These are phyloP conservation scores for Pontederia crassipes DNA, from an alignment of 176 grass and related monocot genomes.

Conservation along the genomic window DNA sequence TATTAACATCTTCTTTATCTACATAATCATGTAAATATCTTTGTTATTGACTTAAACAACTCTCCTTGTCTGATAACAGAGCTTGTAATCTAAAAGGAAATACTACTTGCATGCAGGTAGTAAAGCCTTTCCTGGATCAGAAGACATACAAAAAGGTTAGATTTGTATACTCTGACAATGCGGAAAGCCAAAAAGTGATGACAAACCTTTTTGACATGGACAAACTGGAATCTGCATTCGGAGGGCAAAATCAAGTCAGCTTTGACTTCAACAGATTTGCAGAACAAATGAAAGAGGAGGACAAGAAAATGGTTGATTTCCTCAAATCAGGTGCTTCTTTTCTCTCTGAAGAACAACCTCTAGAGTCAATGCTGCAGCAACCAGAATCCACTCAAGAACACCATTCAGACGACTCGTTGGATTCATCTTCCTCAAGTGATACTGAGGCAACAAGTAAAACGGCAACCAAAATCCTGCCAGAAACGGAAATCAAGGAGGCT, in stretches of 20 bases:
- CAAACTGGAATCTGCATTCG: conserved; percentile 51
- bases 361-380: conserved; percentile 14
- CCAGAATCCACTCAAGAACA: conserved; percentile 13
- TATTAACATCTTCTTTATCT: too few relatives aligned
- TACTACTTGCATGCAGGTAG: conserved; percentile 31
- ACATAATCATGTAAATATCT: too few relatives aligned
- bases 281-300: conserved; percentile 47
- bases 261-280: conserved; percentile 56
- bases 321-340: conserved; percentile 4
- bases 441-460: conserved; percentile 24
- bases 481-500: not conserved
- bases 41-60: too few relatives aligned
- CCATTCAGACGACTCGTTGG: conserved; percentile 33
- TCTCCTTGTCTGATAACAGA: too few relatives aligned
- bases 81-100: too few relatives aligned
- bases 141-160: conserved; percentile 70
- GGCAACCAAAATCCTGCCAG: not conserved
- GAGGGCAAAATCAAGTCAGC: conserved; percentile 38
- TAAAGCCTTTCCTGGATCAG: conserved; percentile 67
- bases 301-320: conserved; percentile 42
- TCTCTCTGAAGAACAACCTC: not conserved
- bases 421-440: conserved; percentile 50
- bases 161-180: conserved; percentile 59
- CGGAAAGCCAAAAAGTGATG: conserved; percentile 79
- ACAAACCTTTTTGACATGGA: conserved; percentile 56